phyloP scores from a whole-genome alignment of 192 early-diverging fungal genomes.

The Diversispora epigaea region DNA sequence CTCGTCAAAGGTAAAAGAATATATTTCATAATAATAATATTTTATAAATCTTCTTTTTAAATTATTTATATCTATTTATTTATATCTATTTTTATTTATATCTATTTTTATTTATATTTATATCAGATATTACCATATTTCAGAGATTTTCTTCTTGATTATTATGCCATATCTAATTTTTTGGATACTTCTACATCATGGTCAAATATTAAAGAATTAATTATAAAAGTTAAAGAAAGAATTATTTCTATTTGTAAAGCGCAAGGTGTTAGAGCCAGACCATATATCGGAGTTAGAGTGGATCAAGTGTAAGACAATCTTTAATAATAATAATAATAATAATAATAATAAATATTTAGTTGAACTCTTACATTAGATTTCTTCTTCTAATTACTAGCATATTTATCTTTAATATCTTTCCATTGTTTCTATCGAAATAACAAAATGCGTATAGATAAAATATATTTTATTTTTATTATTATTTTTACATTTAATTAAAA shows the following conservation, averaged over 20 bases:
- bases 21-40: not conserved
- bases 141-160: conserved; percentile 23
- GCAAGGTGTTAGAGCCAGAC: not conserved
- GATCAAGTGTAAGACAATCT: conserved; percentile 1
- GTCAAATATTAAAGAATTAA: conserved; percentile 6
- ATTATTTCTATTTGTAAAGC: conserved; percentile 8
- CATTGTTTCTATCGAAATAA: conserved; percentile 66
- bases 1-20: conserved; percentile 7
- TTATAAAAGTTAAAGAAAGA: conserved; percentile 2
- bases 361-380: too few species aligned
- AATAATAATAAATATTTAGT: too few species aligned
- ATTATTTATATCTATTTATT: not conserved
- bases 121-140: conserved; percentile 18
- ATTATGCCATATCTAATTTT: conserved; percentile 14
- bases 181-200: conserved; percentile 11
- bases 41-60: too few species aligned
- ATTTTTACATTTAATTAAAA: not conserved
- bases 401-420: conserved; percentile 79
- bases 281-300: not conserved
- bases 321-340: too few species aligned
- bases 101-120: not conserved
- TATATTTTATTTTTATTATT: conserved; percentile 10
- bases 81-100: not conserved
- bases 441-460: conserved; percentile 3
- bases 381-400: conserved; percentile 31